A percentile compares a stretch with the other conserved stretches of the same genome.
Evolutionary conservation across 202 grass and related monocot genomes (phyloP).

Genomic region (Schoenoplectus triqueter): DNA sequence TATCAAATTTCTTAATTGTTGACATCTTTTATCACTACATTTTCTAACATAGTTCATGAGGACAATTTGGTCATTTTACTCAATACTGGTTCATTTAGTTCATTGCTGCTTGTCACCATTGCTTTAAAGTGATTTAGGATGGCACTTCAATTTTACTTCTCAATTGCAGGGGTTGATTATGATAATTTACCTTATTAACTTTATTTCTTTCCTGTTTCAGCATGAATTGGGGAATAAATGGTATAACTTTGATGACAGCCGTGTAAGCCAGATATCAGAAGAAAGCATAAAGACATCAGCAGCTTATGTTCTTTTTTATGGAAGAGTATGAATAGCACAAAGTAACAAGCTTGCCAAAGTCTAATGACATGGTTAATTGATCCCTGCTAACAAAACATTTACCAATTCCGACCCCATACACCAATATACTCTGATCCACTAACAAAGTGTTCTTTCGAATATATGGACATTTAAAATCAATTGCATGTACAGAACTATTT

Average conservation of each 20-base stretch:
- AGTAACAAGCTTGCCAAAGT: conserved; percentile 2
- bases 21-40: background rate
- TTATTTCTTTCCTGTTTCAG: conserved; percentile 45
- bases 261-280: conserved; percentile 62
- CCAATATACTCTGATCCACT: conserved; percentile 11
- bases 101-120: background rate
- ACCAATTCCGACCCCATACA: conserved; percentile 1
- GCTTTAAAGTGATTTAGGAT: background rate
- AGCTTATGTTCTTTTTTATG: conserved; percentile 94
- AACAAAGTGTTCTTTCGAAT: conserved; percentile 29
- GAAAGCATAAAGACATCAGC: conserved; percentile 86
- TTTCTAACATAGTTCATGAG: background rate
- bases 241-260: conserved; percentile 88
- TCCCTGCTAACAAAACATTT: conserved; percentile 17
- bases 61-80: background rate
- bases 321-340: conserved; percentile 51
- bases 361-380: background rate
- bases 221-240: conserved; percentile 61
- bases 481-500: conserved; percentile 32
- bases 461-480: conserved; percentile 16
- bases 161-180: background rate
- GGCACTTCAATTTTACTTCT: background rate
- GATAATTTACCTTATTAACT: background rate
- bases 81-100: background rate
- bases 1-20: background rate